Percentiles rank a stretch among this genome's conserved stretches.
Conservation (phyloP, 2,329 filamentous ascomycete genomes). For the Cadophora sp. region DNA sequence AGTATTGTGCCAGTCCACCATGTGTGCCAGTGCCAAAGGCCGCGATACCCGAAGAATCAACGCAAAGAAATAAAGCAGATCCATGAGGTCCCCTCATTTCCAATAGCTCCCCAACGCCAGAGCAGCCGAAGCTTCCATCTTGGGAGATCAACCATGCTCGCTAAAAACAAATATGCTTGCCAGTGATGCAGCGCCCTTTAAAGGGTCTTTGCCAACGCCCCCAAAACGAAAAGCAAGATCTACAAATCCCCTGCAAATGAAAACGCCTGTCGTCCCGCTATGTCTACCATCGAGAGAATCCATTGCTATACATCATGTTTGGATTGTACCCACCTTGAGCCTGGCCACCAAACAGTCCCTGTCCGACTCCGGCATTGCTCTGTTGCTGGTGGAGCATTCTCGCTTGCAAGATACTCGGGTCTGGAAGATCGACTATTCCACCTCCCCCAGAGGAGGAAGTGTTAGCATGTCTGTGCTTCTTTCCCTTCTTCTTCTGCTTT, state of each 20-base stretch:
- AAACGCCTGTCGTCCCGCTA: conserved; percentile 37
- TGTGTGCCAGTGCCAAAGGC: conserved; percentile 28
- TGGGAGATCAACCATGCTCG: conserved; percentile 54
- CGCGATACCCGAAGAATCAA: conserved; percentile 35
- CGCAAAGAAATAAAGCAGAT: conserved; percentile 38
- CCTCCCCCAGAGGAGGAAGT: conserved; percentile 99
- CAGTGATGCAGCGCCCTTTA: conserved; percentile 43
- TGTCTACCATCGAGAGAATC: conserved; percentile 69
- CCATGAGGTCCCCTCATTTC: conserved; percentile 42
- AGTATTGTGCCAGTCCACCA: conserved; percentile 38
- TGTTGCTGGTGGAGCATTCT: conserved; percentile 90
- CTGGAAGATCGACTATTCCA: conserved; percentile 96
- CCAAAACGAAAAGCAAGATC: conserved; percentile 45
- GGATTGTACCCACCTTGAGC: conserved; percentile 94
- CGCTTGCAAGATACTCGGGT: conserved; percentile 99
- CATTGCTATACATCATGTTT: conserved; percentile 80
- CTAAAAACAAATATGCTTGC: conserved; percentile 51
- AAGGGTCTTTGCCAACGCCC: conserved; percentile 42
- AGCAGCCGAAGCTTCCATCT: conserved; percentile 46
- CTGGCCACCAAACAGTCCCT: conserved; percentile 88
- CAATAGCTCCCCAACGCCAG: conserved; percentile 44
- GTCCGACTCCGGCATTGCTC: conserved; percentile 82
- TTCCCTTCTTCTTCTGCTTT: conserved; percentile 99
- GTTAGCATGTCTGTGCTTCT: conserved; percentile 99
- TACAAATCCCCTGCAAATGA: conserved; percentile 38